Evolutionary conservation across 164 flowering plant genomes (phyloP), one percentile per base, ranked within the genome.

Genomic region (Nymphaea colorata): DNA sequence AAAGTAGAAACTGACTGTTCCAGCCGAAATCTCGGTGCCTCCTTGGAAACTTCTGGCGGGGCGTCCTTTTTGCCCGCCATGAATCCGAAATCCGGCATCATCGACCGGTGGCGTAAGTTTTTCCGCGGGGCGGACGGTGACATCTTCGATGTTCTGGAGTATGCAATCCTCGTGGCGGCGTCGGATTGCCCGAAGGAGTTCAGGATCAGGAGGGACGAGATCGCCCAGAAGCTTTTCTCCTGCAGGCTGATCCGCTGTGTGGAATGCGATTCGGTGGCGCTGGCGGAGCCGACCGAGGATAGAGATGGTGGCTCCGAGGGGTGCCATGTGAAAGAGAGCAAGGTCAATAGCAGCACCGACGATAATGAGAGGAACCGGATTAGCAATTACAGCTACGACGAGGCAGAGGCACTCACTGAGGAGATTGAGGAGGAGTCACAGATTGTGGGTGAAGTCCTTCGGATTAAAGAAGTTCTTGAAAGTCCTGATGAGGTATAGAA

Each of bases 341-440:
- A 82, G 76, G 83, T 71, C 18, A 75, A 76, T 64, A 82, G 93
- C 62, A 74, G 69, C 65, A 71, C 75, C 15, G 78, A 72, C 67
- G 88, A 82, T 71, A 64, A 66, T 12, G 68, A 6, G 47, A 77
- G 66, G 57, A 64, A 69, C 77, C 82, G 70, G 41, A 76, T 72
- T 4, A 85, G 86, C 72, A 83, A 81, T 75, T 84, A 67, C 42
- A 88, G 88, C 70, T 88, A 76, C 75, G 93, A 83, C 53, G 97
- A 86, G 61, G 97, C 88, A 10, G 99, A 89, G 79, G 96, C 93
- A 7, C 75, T 90, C 80, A 91, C 87, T 25, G 93, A 89, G 74
- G 97, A 83, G 79, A 81, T 94, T 78, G 99, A 95, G 64, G 87
- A 87, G 72, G 87, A 77, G 78, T 76, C 71, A 62, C 81, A 74